These are phyloP conservation scores for Wallacemonas collosoma DNA, from an alignment of 208 protist species.

Conservation along the genomic window DNA sequence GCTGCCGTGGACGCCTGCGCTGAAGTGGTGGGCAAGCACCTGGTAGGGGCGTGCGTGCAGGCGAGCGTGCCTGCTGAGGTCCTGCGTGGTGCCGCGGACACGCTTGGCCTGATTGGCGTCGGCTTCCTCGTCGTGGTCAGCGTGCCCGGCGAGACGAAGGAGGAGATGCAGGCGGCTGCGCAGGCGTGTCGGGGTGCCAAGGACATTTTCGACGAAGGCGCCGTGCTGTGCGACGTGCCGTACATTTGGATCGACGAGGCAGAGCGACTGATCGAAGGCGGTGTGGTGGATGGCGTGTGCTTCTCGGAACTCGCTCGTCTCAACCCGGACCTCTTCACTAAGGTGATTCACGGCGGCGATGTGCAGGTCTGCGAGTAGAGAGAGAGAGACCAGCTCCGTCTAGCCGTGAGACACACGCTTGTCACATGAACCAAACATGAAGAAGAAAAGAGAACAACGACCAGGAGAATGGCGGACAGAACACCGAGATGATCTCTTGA, in stretches of 20 bases:
- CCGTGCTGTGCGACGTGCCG: constrained; percentile 7
- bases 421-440: too few species aligned
- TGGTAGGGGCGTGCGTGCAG: not conserved
- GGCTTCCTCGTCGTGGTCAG: constrained; percentile 2
- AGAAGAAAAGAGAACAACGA: too few species aligned
- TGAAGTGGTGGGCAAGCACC: constrained; percentile 1
- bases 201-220: constrained; percentile 1
- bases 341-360: not conserved
- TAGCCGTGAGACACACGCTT: too few species aligned
- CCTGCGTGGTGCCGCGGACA: not conserved
- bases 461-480: too few species aligned
- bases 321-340: not conserved
- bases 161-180: constrained; percentile 1
- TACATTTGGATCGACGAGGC: constrained; percentile 3
- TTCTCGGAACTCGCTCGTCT: not conserved
- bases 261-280: constrained; percentile 1
- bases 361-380: constrained; percentile 6
- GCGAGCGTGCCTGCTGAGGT: not conserved
- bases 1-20: constrained; percentile 1
- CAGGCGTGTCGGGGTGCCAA: not conserved
- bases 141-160: not conserved
- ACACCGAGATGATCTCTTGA: too few species aligned
- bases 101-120: constrained; percentile 3
- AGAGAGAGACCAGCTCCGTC: too few species aligned
- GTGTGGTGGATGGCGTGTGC: constrained; percentile 5